Conservation (phyloP, 306 rosid species). For the Astragalus membranaceus region DNA sequence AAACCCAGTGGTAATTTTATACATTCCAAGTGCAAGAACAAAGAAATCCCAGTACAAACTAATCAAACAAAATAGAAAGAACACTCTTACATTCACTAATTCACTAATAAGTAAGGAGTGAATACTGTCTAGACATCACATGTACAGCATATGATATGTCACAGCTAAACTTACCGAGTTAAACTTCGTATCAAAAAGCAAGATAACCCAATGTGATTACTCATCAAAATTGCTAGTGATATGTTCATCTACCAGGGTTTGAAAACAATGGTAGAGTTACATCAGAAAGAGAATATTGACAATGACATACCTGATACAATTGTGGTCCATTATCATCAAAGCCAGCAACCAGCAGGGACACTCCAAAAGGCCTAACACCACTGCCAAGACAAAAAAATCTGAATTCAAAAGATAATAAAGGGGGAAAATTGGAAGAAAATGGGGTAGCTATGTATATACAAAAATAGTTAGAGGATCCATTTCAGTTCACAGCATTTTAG, state of each 20-base stretch:
- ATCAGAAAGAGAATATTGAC: background rate
- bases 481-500: background rate
- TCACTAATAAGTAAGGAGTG: background rate
- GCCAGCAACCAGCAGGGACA: constrained; percentile 87
- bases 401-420: background rate
- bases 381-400: constrained; percentile 29
- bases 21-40: background rate
- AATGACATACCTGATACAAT: constrained; percentile 63
- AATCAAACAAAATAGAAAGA: constrained; percentile 10
- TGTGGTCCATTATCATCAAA: constrained; percentile 92
- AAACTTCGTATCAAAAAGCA: constrained; percentile 58
- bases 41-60: background rate
- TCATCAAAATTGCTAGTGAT: background rate
- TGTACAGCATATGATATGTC: background rate
- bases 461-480: background rate
- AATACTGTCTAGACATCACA: constrained; percentile 15
- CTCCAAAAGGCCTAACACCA: constrained; percentile 99
- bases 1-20: background rate
- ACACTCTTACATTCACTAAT: background rate
- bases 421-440: background rate
- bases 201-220: background rate
- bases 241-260: background rate
- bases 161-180: constrained; percentile 49
- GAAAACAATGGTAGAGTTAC: background rate
- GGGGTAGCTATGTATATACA: background rate